These are phyloP conservation scores for Apiospora sp. DNA, from an alignment of 2,329 filamentous ascomycete genomes.

Conservation along the genomic window DNA sequence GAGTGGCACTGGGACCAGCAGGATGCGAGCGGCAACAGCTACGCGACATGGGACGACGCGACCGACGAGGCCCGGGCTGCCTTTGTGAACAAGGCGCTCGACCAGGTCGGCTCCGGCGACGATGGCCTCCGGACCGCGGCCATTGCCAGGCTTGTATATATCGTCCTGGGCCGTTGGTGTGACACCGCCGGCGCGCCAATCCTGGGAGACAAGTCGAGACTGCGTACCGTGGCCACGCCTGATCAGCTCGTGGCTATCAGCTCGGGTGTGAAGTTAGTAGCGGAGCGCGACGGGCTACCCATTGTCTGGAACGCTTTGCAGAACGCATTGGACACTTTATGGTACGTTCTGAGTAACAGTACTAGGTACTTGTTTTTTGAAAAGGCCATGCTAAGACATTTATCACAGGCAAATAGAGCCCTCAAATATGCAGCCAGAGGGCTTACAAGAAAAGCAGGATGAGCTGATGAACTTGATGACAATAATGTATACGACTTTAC, in stretches of 20 bases:
- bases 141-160: slow-evolving; percentile 65
- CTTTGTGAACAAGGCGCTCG: slow-evolving; percentile 66
- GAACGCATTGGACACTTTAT: slow-evolving; percentile 59
- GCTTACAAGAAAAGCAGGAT: slow-evolving; percentile 62
- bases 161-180: slow-evolving; percentile 75
- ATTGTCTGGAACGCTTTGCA: slow-evolving; percentile 60
- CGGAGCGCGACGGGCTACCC: slow-evolving; percentile 58
- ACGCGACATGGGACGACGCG: slow-evolving; percentile 71
- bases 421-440: slow-evolving; percentile 48
- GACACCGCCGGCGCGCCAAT: slow-evolving; percentile 64
- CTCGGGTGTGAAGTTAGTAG: slow-evolving; percentile 59
- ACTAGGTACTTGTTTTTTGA: too few relatives aligned
- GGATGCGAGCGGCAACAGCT: slow-evolving; percentile 42
- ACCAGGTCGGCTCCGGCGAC: slow-evolving; percentile 53
- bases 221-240: slow-evolving; percentile 57
- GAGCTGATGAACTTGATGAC: slow-evolving; percentile 70
- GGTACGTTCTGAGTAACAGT: slow-evolving; percentile 49
- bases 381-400: neutral
- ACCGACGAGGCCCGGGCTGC: slow-evolving; percentile 60
- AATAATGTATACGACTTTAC: slow-evolving; percentile 67
- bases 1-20: slow-evolving; percentile 76
- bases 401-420: slow-evolving; percentile 49
- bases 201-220: slow-evolving; percentile 52
- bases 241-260: slow-evolving; percentile 68
- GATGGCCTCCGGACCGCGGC: slow-evolving; percentile 58